phyloP scores from a whole-genome alignment of 345 rosid species.

The Populus euphratica region DNA sequence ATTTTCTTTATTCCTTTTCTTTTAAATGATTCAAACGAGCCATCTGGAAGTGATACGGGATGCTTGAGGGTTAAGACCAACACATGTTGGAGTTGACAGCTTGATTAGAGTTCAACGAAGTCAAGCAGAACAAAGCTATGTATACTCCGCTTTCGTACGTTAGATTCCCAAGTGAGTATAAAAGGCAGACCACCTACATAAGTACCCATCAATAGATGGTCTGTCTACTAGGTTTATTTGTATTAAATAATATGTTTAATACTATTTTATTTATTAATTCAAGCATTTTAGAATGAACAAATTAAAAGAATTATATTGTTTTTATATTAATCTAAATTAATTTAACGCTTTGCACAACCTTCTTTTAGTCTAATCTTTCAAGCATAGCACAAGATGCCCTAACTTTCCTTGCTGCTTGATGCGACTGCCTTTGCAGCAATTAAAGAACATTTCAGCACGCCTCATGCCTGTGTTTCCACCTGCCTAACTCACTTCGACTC shows the following conservation, averaged over 20 bases:
- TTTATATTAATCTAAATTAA: no score
- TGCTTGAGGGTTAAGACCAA: neutral
- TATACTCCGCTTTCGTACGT: neutral
- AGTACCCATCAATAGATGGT: neutral
- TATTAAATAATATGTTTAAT: no score
- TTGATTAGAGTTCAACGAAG: neutral
- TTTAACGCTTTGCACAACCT: slow-evolving; percentile 3
- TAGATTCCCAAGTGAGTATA: slow-evolving; percentile 1
- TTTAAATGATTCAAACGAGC: neutral
- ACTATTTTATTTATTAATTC: no score
- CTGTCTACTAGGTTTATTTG: slow-evolving; percentile 5
- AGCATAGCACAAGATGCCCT: slow-evolving; percentile 6
- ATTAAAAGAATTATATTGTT: no score
- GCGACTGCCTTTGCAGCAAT: neutral
- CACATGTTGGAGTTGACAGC: neutral
- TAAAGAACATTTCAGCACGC: neutral
- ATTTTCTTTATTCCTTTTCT: neutral
- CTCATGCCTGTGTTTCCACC: slow-evolving; percentile 4
- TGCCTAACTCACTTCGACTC: neutral
- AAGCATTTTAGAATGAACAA: no score
- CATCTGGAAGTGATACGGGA: neutral
- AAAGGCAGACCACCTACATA: neutral
- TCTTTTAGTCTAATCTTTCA: neutral
- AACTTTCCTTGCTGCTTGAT: neutral
- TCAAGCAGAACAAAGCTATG: neutral